Percentiles rank a stretch among this genome's conserved stretches.
These are phyloP conservation scores for Colletotrichum tofieldiae DNA, from an alignment of 2,329 filamentous ascomycete genomes.

Conservation along the genomic window DNA sequence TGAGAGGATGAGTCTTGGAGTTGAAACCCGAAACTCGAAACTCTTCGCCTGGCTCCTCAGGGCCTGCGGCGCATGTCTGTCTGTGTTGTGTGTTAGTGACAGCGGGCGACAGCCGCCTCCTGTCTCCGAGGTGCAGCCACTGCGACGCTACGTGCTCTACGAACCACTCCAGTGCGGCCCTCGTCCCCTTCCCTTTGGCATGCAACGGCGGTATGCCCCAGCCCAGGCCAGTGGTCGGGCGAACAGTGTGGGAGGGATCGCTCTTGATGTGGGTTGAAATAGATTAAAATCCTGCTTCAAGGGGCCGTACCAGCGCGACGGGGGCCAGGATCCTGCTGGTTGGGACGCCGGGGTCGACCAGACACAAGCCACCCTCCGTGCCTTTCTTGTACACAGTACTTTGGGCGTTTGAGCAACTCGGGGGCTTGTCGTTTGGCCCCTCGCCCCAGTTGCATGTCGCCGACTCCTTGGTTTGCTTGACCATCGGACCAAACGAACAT, in stretches of 20 bases:
- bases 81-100: slow-evolving; percentile 18
- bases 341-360: slow-evolving; percentile 18
- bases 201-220: slow-evolving; percentile 28
- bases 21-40: slow-evolving; percentile 5
- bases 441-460: slow-evolving; percentile 7
- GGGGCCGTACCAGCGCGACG: slow-evolving; percentile 38
- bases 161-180: neutral
- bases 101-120: slow-evolving; percentile 38
- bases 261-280: slow-evolving; percentile 38
- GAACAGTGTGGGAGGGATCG: slow-evolving; percentile 38
- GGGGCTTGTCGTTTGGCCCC: slow-evolving; percentile 27
- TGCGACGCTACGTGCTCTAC: slow-evolving; percentile 19
- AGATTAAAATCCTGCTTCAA: slow-evolving; percentile 44
- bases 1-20: slow-evolving; percentile 16
- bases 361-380: slow-evolving; percentile 9
- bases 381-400: neutral
- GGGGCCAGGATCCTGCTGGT: slow-evolving; percentile 36
- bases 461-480: neutral
- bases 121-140: slow-evolving; percentile 25
- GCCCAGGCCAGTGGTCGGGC: slow-evolving; percentile 35
- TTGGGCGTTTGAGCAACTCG: neutral
- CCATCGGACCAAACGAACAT: slow-evolving; percentile 6
- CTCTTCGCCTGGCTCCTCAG: neutral
- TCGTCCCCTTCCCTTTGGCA: slow-evolving; percentile 14
- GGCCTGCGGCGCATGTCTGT: neutral